Base-by-base conservation (phyloP, 495 filamentous ascomycete species). In the Elasticomyces elasticus region DNA sequence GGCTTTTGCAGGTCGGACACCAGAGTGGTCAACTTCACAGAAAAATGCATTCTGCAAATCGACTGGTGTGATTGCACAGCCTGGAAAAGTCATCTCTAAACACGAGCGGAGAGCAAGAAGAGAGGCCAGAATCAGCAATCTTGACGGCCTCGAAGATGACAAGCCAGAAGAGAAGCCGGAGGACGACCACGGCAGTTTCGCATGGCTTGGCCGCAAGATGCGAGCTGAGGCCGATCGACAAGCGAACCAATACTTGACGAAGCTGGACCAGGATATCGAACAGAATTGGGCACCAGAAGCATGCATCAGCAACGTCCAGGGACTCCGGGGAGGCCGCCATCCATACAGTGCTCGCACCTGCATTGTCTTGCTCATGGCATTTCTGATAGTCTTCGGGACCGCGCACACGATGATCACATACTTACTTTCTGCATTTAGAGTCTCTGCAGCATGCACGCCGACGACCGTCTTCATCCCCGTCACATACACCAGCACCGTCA, bases 381-480 rank as follows among this genome's bases (percentile, higher is more conserved):
- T 61, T 50, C 19, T 61, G 19, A 1, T 57, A 25, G 58, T 61
- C 31, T 52, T 56, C 37, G 49, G 58, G 13, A n/a, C 49, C 7
- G 17, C 50, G 7, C 54, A 54, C 38, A 38, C 13, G 5, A 43
- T 56, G 49, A 40, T 54, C 28, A 49, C 56, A 54, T 49, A 54
- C 50, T 56, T 61, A 54, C 53, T 61, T 50, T 27, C 28, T 22
- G 45, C 23, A 20, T 53, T 49, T 30, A 61, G 58, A 33, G 54
- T 45, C 20, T 52, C 48, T n/a, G 58, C 58, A 19, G 25, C 33
- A 28, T 55, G 57, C 52, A 55, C 6, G 17, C 27, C 43, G 17
- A 53, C 27, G 17, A 55, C 42, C 13, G 57, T 61, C 40, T 61
- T 43, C 40, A 35, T 60, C 9, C 58, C 58, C 0, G 54, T 61